Base-by-base conservation (phyloP, 176 grass and related monocot genomes). In the Carex cristatella region DNA sequence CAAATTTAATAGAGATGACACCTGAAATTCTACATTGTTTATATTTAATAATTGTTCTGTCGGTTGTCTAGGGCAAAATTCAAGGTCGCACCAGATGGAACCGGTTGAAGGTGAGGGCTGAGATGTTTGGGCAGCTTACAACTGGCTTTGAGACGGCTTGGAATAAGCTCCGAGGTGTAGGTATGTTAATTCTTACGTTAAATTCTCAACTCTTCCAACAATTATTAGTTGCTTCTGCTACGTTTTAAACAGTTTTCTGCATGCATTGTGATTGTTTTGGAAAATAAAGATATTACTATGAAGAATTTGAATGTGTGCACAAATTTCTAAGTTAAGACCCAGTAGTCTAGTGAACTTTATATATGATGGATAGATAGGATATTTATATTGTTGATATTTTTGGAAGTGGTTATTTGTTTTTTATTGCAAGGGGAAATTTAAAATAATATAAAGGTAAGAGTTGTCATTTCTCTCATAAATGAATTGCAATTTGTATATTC, bases 101-200 rank as follows among this genome's bases (percentile, higher is more conserved):
- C 61, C 70, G 82, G 31, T 63, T 93, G 84, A 87, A 85, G 19
- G 95, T 98, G 81, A 86, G 91, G 19, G 93, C 93, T 32, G 96
- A 98, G 93, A 98, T 90, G 96, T 98, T 95, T 61, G 96, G 96
- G 15, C 93, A 95, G 86, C 91, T 98, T 86, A 98, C 96, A 31
- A 91, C 73, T 48, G 93, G 96, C 15, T 94, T 98, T 2, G 96
- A 98, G 71, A 89, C 93, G n/a, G 93, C 96, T 4, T 98, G 96
- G 96, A 98, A 98, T 89, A 98, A 98, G 85, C 83, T 98, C 60
- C 85, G 88, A 5, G 96, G 96, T 55, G 91, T 88, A 81, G 93
- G 96, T 98, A 70, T 85, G 89, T 63, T 67, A 38, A 79, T 46
- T 62, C 6, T 14, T 7, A 23, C 23, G 1, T 62, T 63, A 16